Base-by-base conservation (phyloP, 1,284 basidiomycete species). In the Pseudozyma tsukubaensis region DNA sequence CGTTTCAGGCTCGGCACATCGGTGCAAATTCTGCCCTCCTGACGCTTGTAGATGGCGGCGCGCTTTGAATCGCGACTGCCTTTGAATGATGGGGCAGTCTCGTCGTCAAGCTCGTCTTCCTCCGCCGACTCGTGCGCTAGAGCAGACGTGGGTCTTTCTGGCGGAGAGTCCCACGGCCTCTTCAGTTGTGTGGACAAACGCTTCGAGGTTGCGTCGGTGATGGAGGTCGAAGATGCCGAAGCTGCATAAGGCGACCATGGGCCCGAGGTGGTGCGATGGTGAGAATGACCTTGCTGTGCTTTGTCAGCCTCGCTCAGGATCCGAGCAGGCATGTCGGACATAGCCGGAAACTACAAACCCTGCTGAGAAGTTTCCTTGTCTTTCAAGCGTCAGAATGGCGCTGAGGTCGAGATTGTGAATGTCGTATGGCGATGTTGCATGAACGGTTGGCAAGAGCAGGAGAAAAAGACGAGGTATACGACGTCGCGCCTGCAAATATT, bases 81-180 rank as follows among this genome's bases (percentile, higher is more conserved):
- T 13, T 21, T 29, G 1, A 51, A 34, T 12, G 36, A 12, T 18
- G 32, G 39, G n/a, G 60, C 48, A 12, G n/a, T 1, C 12, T 63
- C 63, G 24, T 73, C 71, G 47, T 57, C 58, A 34, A 68, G 58
- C 47, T 73, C 64, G 32, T 73, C 65, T 19, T 73, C 71, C 24
- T 73, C 71, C 2, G 53, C 60, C 1, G 64, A 64, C 2, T 56
- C 62, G 0, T 56, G 48, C 19, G 35, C 47, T 32, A 34, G 8
- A 12, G 32, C 34, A 6, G 36, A 13, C n/a, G 13, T 7, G 35
- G 48, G 19, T 4, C 40, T 48, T 21, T 16, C 21, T 8, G 35
- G 18, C 4, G 61, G 48, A 19, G 57, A 55, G 32, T 57, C 39
- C 57, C 67, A 52, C 35, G 60, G 54, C 44, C 54, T 59, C 21